phyloP scores from a whole-genome alignment of 2,329 filamentous ascomycete genomes.

The Exophiala lecanii-corni region DNA sequence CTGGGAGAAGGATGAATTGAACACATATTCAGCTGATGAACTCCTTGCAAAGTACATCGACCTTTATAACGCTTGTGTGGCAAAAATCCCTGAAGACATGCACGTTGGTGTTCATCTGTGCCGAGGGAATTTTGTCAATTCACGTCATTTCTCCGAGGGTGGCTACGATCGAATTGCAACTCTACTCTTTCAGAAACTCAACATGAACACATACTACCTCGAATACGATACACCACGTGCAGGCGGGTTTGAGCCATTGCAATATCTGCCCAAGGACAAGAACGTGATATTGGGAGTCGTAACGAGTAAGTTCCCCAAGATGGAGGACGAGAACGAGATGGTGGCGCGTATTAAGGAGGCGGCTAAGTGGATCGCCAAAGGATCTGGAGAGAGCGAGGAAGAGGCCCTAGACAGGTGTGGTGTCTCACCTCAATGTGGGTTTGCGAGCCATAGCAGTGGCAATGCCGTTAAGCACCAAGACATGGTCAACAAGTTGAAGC shows the following conservation, averaged over 20 bases:
- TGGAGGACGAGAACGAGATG: conserved; percentile 56
- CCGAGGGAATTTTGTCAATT: conserved; percentile 55
- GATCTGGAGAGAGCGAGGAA: conserved; percentile 55
- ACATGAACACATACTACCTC: conserved; percentile 59
- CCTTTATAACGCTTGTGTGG: conserved; percentile 65
- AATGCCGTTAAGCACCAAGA: conserved; percentile 61
- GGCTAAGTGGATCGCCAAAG: conserved; percentile 61
- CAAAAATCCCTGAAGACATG: conserved; percentile 58
- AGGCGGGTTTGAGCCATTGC: conserved; percentile 57
- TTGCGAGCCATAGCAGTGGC: conserved; percentile 64
- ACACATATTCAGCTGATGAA: conserved; percentile 60
- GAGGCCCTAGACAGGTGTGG: conserved; percentile 60
- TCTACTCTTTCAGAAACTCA: conserved; percentile 55
- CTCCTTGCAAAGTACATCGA: conserved; percentile 66
- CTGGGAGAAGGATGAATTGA: conserved; percentile 59
- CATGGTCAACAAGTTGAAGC: conserved; percentile 62
- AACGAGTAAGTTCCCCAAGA: conserved; percentile 53
- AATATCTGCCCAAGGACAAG: conserved; percentile 52
- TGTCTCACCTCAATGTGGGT: conserved; percentile 63
- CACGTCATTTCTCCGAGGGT: conserved; percentile 58
- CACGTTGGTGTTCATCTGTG: conserved; percentile 70
- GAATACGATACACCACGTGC: conserved; percentile 59
- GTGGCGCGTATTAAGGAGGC: conserved; percentile 52
- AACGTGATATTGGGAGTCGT: conserved; percentile 56
- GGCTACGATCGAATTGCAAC: conserved; percentile 59